Percentiles rank a stretch among this genome's conserved stretches.
phyloP scores from a whole-genome alignment of 306 rosid species.

The Datisca glomerata region DNA sequence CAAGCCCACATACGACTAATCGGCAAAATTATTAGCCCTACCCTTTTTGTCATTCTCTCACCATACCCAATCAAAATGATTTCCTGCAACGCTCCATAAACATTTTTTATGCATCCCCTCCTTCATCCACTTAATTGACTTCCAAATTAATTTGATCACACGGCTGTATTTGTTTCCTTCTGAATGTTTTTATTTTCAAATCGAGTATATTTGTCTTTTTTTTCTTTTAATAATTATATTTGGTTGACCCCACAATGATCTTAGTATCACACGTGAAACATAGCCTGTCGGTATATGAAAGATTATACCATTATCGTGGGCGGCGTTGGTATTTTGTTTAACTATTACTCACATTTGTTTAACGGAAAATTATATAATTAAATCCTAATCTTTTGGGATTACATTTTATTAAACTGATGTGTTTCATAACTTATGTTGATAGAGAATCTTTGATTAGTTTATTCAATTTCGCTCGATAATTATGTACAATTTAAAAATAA shows the following conservation, averaged over 20 bases:
- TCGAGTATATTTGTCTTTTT: too few relatives aligned
- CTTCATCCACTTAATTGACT: too few relatives aligned
- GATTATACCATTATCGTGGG: slow-evolving; percentile 1
- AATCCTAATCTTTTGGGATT: too few relatives aligned
- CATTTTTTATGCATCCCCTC: too few relatives aligned
- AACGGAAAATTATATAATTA: too few relatives aligned
- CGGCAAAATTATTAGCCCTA: slow-evolving; percentile 18
- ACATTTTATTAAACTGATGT: too few relatives aligned
- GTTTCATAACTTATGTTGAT: too few relatives aligned
- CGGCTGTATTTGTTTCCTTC: neutral
- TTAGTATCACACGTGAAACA: slow-evolving; percentile 9
- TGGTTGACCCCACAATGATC: slow-evolving; percentile 6
- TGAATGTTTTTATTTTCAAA: neutral
- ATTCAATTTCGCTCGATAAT: too few relatives aligned
- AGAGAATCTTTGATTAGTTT: too few relatives aligned
- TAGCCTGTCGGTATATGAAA: slow-evolving; percentile 1
- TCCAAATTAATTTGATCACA: neutral
- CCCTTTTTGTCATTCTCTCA: slow-evolving; percentile 7
- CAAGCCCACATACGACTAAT: slow-evolving; percentile 15
- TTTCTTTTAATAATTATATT: neutral
- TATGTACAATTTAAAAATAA: too few relatives aligned
- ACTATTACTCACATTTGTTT: slow-evolving; percentile 3
- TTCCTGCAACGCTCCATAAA: neutral
- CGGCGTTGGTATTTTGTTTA: slow-evolving; percentile 8
- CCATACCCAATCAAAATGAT: neutral